Percentiles rank a stretch among this genome's conserved stretches.
These are phyloP conservation scores for Sclerotinia glacialis DNA, from an alignment of 2,329 filamentous ascomycete genomes.

Conservation along the genomic window DNA sequence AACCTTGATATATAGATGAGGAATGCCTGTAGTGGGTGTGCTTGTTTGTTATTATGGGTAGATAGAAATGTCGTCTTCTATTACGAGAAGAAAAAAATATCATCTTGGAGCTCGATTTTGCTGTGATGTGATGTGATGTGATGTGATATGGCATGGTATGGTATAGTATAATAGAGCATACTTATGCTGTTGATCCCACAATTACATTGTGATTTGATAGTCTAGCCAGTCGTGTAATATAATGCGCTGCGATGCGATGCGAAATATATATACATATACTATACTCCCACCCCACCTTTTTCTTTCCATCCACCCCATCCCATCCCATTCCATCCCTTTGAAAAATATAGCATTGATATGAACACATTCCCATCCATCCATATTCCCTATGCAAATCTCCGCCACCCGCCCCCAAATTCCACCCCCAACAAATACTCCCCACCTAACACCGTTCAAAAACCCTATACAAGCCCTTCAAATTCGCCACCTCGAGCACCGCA, in stretches of 20 bases:
- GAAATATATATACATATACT: too few species aligned
- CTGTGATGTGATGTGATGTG: too few species aligned
- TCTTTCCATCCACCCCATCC: too few species aligned
- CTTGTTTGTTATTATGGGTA: too few species aligned
- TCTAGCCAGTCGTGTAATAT: not conserved
- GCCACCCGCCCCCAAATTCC: not conserved
- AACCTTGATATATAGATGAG: too few species aligned
- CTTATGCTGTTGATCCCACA: not conserved
- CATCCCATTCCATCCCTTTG: not conserved
- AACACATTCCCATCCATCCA: not conserved
- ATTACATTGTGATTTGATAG: not conserved
- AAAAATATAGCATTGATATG: not conserved
- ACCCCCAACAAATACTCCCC: too few species aligned
- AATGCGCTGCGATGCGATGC: too few species aligned
- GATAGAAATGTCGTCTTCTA: too few species aligned
- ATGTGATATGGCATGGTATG: not conserved
- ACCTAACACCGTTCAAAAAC: constrained; percentile 89
- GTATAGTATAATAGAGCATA: too few species aligned
- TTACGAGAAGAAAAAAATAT: not conserved
- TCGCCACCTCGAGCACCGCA: constrained; percentile 78
- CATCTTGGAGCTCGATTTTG: not conserved
- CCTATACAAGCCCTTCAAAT: constrained; percentile 86
- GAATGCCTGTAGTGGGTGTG: too few species aligned
- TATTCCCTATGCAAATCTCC: too few species aligned
- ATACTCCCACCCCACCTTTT: too few species aligned